A percentile compares a stretch with the other conserved stretches of the same genome.
Evolutionary conservation across 2,329 filamentous ascomycete species (phyloP).

Genomic region (Colletotrichum kahawae): DNA sequence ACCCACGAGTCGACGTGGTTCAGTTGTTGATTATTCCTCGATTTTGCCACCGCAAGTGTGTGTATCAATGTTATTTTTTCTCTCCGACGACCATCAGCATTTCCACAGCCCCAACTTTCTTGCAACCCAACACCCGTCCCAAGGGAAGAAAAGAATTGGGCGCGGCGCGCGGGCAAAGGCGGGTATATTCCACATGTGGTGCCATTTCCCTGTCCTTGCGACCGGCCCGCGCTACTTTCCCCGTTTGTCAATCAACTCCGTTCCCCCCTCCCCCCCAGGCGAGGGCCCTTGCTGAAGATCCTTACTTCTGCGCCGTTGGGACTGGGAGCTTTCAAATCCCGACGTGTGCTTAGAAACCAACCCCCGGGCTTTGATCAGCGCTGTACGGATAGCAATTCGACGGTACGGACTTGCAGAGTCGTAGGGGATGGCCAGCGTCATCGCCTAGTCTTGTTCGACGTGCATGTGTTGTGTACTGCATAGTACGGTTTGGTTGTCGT

Average conservation of each 20-base stretch:
- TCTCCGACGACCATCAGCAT: not conserved
- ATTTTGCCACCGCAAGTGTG: not conserved
- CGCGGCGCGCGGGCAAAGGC: not conserved
- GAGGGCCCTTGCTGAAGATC: slow-evolving; percentile 1
- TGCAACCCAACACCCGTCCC: not conserved
- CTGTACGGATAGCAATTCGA: not conserved
- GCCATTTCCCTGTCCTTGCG: not conserved
- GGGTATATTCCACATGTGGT: not conserved
- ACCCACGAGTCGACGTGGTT: not conserved
- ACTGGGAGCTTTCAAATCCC: not conserved
- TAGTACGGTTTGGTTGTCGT: not conserved
- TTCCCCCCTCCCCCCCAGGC: not conserved
- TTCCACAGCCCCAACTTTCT: not conserved
- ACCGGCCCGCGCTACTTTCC: not conserved
- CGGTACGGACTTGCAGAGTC: not conserved
- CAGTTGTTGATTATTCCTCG: not conserved
- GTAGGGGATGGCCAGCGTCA: not conserved
- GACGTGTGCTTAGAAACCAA: not conserved
- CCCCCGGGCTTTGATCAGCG: not conserved
- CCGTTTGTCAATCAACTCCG: slow-evolving; percentile 2
- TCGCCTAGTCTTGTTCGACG: not conserved
- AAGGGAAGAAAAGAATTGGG: not conserved
- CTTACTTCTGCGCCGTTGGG: not conserved
- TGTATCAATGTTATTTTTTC: not conserved
- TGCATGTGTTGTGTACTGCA: not conserved